These are phyloP conservation scores for Craspedostauros australis DNA, from an alignment of 108 stramenopile species.

Conservation along the genomic window DNA sequence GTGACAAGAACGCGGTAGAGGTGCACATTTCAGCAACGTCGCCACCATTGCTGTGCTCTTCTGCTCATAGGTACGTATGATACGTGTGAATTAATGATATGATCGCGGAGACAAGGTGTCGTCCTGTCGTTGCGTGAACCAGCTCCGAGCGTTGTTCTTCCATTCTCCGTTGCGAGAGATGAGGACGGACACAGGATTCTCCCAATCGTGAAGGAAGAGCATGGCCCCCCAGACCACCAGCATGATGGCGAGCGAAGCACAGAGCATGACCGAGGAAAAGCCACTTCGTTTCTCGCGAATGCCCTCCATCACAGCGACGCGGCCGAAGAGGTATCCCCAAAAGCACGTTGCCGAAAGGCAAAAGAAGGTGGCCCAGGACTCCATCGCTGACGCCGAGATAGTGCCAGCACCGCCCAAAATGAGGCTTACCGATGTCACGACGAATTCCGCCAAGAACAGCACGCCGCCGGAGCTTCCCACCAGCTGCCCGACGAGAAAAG, in stretches of 20 bases:
- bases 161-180: too few relatives aligned
- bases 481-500: conserved; percentile 56
- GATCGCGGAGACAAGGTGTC: too few relatives aligned
- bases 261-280: conserved; percentile 41
- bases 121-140: too few relatives aligned
- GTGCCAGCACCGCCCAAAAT: conserved; percentile 63
- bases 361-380: conserved; percentile 61
- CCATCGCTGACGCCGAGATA: conserved; percentile 45
- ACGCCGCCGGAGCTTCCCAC: conserved; percentile 67
- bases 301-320: conserved; percentile 48
- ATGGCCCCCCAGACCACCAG: neutral
- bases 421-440: conserved; percentile 53
- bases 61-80: too few relatives aligned
- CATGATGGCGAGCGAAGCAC: conserved; percentile 24
- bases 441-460: conserved; percentile 64
- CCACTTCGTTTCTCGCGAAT: conserved; percentile 42
- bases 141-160: too few relatives aligned
- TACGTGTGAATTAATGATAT: too few relatives aligned
- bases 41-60: too few relatives aligned
- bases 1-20: too few relatives aligned
- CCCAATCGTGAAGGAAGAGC: conserved; percentile 7
- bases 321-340: conserved; percentile 55
- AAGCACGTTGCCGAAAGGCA: conserved; percentile 50
- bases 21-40: too few relatives aligned
- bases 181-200: conserved; percentile 4